phyloP scores from a whole-genome alignment of 2,329 filamentous ascomycete species.

The Stemphylium vesicarium region DNA sequence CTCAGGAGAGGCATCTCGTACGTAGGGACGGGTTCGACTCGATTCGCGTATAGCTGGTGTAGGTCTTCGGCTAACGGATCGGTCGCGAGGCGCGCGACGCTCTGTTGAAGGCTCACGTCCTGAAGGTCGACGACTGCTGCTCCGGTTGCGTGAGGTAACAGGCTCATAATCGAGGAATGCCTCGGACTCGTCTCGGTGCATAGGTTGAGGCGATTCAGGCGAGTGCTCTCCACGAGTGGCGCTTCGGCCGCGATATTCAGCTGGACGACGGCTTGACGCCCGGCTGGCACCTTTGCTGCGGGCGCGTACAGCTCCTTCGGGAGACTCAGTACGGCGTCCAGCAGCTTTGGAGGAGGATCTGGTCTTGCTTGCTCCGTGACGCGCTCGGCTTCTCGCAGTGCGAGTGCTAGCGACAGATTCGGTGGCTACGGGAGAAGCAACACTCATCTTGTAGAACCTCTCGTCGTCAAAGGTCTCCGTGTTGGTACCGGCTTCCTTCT shows the following conservation, averaged over 20 bases:
- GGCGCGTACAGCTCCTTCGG: constrained; percentile 35
- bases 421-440: constrained; percentile 45
- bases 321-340: constrained; percentile 44
- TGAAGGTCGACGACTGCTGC: constrained; percentile 57
- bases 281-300: constrained; percentile 43
- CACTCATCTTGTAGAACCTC: constrained; percentile 53
- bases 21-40: constrained; percentile 42
- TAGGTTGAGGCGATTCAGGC: constrained; percentile 80
- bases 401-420: constrained; percentile 47
- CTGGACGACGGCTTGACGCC: constrained; percentile 44
- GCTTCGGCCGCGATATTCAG: constrained; percentile 45
- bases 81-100: constrained; percentile 42
- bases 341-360: constrained; percentile 46
- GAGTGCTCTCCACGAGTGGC: constrained; percentile 62
- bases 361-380: constrained; percentile 40
- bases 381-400: constrained; percentile 43
- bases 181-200: constrained; percentile 66
- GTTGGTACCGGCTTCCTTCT: constrained; percentile 49
- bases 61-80: constrained; percentile 45
- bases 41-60: constrained; percentile 37
- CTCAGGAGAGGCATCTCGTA: constrained; percentile 45
- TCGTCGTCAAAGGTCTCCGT: constrained; percentile 58
- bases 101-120: constrained; percentile 58
- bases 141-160: constrained; percentile 58
- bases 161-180: constrained; percentile 68